Percentiles rank a stretch among this genome's conserved stretches.
Conservation (phyloP, 495 filamentous ascomycete species). For the Talaromyces nanjingensis region DNA sequence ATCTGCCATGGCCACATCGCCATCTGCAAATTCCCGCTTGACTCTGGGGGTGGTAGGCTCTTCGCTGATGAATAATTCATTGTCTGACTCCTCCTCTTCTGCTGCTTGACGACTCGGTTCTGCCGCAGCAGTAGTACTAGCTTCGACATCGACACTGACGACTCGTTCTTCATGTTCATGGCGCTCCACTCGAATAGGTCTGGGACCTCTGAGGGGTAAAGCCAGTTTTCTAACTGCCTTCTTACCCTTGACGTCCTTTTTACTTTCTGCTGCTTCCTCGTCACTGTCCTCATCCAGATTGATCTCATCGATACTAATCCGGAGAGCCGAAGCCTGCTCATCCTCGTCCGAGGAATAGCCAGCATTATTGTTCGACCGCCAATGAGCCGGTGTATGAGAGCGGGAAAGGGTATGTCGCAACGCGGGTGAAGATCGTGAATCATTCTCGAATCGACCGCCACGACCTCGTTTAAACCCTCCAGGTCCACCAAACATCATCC, state of each 20-base stretch:
- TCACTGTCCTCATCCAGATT: conserved; percentile 37
- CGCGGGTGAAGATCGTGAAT: conserved; percentile 21
- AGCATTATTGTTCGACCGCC: neutral
- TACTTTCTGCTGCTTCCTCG: conserved; percentile 11
- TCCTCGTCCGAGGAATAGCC: conserved; percentile 37
- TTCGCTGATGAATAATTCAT: conserved; percentile 25
- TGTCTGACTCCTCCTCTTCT: conserved; percentile 22
- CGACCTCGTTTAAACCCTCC: conserved; percentile 14
- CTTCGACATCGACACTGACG: conserved; percentile 45
- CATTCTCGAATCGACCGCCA: conserved; percentile 15
- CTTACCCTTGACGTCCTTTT: conserved; percentile 32
- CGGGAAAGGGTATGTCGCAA: conserved; percentile 23
- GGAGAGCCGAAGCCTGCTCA: conserved; percentile 20
- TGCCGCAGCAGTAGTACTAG: conserved; percentile 38
- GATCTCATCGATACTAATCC: conserved; percentile 45
- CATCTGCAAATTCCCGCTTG: conserved; percentile 41
- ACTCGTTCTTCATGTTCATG: conserved; percentile 45
- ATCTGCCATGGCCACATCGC: conserved; percentile 30
- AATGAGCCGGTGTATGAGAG: neutral
- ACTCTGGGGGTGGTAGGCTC: conserved; percentile 21
- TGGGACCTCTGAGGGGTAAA: conserved; percentile 22
- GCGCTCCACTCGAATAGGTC: conserved; percentile 42
- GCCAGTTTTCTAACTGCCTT: conserved; percentile 16
- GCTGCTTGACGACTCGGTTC: conserved; percentile 32
- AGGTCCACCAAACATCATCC: conserved; percentile 17